Base-by-base conservation (phyloP, 331 rosid species). In the Quercus phellos region DNA sequence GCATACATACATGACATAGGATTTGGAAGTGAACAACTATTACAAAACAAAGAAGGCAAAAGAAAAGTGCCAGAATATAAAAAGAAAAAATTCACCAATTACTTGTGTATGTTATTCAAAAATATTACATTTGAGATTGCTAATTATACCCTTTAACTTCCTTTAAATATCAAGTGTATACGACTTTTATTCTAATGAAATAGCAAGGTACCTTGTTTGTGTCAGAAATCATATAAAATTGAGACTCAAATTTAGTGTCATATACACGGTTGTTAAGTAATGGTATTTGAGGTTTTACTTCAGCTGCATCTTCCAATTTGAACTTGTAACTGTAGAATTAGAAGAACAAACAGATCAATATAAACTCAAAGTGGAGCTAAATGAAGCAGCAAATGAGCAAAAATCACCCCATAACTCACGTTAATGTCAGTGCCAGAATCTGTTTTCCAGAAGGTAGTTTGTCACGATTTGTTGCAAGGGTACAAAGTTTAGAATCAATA, bases 201-300 rank as follows among this genome's bases (percentile, higher is more conserved):
- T 6, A 43, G 69, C 22, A 30, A 64, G 66, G 59, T 87, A 93
- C 98, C 96, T 93, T 93, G 79, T 91, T 91, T 27, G 87, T 46
- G 63, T 93, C 96, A 68, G 89, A 93, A 77, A 93, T 91, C 89
- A 93, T 87, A 80, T 90, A 93, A 84, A 93, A 90, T 51, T 93
- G 98, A 51, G 98, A 93, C 86, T 91, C 98, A 69, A 93, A 88
- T 84, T 93, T 91, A 64, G 84, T 90, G 80, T 93, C 98, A 82
- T 93, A 93, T 77, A 93, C 84, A 54, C 98, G 85, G 77, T 86
- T 76, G 83, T 93, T 93, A 54, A 93, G 90, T 74, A 93, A 86
- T 24, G 97, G 97, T 80, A 93, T 82, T 59, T 70, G 85, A 73
- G 98, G 98, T 73, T 84, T 93, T 74, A 93, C 83, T 87, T 90